Evolutionary conservation across 495 filamentous ascomycete genomes (phyloP).

Genomic region (Trichoderma erinaceum): DNA sequence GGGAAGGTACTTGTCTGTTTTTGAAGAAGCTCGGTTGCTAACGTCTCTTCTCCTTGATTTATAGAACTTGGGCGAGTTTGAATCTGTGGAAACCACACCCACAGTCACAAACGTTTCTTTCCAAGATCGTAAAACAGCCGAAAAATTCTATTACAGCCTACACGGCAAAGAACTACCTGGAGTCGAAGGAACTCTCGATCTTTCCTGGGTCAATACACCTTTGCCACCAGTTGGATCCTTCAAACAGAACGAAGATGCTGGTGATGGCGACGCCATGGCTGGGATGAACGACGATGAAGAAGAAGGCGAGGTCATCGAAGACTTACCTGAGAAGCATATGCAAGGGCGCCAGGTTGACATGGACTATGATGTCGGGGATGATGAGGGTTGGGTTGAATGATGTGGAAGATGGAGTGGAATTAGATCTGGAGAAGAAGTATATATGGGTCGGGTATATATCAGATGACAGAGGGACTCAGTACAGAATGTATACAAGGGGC

Average conservation of each 20-base stretch:
- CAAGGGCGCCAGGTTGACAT: conserved; percentile 13
- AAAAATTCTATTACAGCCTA: conserved; percentile 69
- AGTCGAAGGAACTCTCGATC: conserved; percentile 65
- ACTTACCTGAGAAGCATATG: conserved; percentile 13
- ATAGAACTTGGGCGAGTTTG: conserved; percentile 78
- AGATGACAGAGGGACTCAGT: no score
- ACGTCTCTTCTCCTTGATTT: conserved; percentile 18
- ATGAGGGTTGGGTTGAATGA: conserved; percentile 27
- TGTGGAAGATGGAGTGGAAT: neutral
- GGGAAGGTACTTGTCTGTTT: neutral
- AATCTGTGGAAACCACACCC: conserved; percentile 63
- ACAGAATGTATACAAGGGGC: no score
- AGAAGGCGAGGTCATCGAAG: conserved; percentile 8
- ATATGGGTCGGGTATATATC: neutral
- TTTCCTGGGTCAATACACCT: conserved; percentile 57
- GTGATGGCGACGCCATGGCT: conserved; percentile 19
- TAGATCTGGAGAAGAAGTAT: neutral
- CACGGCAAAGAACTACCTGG: conserved; percentile 56
- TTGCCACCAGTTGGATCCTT: conserved; percentile 6
- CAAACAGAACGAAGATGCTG: neutral
- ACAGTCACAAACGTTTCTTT: conserved; percentile 64
- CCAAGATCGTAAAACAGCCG: conserved; percentile 83
- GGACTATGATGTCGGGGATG: conserved; percentile 32
- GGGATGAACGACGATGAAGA: conserved; percentile 12
- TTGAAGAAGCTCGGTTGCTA: conserved; percentile 17